Evolutionary conservation across 345 rosid genomes (phyloP), one percentile per base, ranked within the genome.

Genomic region (Eucalyptus pumila): DNA sequence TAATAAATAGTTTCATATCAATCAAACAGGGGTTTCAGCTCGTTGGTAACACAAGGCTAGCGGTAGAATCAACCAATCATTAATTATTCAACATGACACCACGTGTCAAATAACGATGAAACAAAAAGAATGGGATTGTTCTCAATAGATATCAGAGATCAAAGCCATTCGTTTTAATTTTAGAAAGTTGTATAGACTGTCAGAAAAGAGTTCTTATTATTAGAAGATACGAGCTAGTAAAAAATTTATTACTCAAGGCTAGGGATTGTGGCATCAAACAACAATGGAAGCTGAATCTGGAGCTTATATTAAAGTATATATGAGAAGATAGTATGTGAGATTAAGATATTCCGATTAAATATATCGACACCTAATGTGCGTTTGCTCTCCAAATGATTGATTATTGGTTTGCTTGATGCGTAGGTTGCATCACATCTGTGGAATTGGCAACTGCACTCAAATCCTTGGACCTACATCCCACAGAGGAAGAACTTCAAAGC

Each of bases 391-490:
- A 76, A 23, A 40, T 40, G 85, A 21, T 58, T 86, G 62, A 86
- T 52, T 52, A 51, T 86, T 14, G 47, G 23, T 86, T 26, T 86
- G 87, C 65, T 50, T 12, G 23, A 40, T 44, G 21, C 72, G 24
- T 45, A 97, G 98, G 98, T 16, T 87, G 96, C 90, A 96, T 97
- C 42, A 95, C 96, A 13, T 88, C 91, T 27, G 93, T 91, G 24
- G 99, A 97, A 69, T 90, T 97, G 52, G 94, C 90, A 3, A 85
- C 93, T 4, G 96, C 94, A 15, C 88, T 97, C 14, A 92, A 91
- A 87, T 95, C 97, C 24, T 51, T 95, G 69, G 94, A 90, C 62
- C 92, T 92, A 88, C 87, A 92, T 87, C 96, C 98, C 0, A 93
- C 97, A 80, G 95, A 93, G 88, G 94, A 94, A 90, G 98, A 96